These are phyloP conservation scores for Penicillium pancosmium DNA, from an alignment of 495 filamentous ascomycete genomes.

Conservation along the genomic window DNA sequence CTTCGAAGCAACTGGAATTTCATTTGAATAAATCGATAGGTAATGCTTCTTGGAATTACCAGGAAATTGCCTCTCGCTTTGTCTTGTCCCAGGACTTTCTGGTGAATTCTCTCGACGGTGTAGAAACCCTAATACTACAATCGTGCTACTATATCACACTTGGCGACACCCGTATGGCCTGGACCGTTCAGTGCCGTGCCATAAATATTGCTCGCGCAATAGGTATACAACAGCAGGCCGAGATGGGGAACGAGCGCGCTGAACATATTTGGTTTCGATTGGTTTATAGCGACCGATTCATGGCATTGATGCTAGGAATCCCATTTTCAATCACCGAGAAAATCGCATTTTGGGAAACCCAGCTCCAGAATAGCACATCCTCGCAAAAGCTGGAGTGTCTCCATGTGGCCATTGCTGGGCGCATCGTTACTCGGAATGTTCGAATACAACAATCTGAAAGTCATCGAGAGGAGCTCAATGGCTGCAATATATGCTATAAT, in stretches of 20 bases:
- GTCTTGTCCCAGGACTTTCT: slow-evolving; percentile 55
- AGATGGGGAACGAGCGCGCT: slow-evolving; percentile 10
- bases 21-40: slow-evolving; percentile 33
- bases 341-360: slow-evolving; percentile 29
- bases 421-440: slow-evolving; percentile 46
- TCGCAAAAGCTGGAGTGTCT: slow-evolving; percentile 36
- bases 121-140: slow-evolving; percentile 51
- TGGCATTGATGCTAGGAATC: slow-evolving; percentile 49
- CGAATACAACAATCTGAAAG: slow-evolving; percentile 37
- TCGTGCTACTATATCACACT: slow-evolving; percentile 44
- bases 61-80: slow-evolving; percentile 38
- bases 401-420: slow-evolving; percentile 32
- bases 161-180: slow-evolving; percentile 46
- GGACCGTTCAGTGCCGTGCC: slow-evolving; percentile 44
- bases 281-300: slow-evolving; percentile 45
- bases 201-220: slow-evolving; percentile 45
- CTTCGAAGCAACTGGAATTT: slow-evolving; percentile 25
- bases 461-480: slow-evolving; percentile 19
- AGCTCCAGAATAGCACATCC: slow-evolving; percentile 26
- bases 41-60: slow-evolving; percentile 34
- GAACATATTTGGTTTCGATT: slow-evolving; percentile 47
- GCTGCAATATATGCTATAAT: slow-evolving; percentile 26
- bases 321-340: slow-evolving; percentile 41
- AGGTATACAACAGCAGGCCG: slow-evolving; percentile 23
- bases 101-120: slow-evolving; percentile 48